Conservation (phyloP, 352 stramenopile species). For the Aphanomyces cochlioides region DNA sequence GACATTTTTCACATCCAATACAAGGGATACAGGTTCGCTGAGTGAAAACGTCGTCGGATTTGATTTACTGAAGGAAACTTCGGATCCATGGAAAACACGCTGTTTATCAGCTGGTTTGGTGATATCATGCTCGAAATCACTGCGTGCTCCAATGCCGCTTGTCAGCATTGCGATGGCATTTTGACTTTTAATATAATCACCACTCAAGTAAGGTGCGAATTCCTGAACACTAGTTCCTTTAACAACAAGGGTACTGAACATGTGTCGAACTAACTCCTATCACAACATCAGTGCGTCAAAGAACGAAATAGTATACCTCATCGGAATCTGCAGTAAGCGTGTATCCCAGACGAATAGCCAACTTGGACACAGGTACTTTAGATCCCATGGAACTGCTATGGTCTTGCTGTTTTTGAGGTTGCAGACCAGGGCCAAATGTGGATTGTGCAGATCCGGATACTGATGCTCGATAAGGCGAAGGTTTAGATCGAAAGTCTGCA, state of each 20-base stretch:
- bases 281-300: not conserved
- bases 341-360: conserved; percentile 1
- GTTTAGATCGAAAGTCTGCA: too few species aligned
- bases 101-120: not conserved
- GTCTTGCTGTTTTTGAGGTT: too few species aligned
- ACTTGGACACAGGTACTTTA: not conserved
- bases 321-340: not conserved
- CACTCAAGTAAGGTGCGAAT: conserved; percentile 12
- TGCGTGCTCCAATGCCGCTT: conserved; percentile 4
- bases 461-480: too few species aligned
- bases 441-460: too few species aligned
- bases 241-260: not conserved
- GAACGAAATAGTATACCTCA: conserved; percentile 6
- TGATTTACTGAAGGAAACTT: conserved; percentile 44
- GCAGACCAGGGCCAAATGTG: too few species aligned
- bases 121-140: conserved; percentile 20
- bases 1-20: conserved; percentile 47
- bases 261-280: conserved; percentile 10
- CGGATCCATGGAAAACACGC: conserved; percentile 17
- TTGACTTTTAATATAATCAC: not conserved
- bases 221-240: not conserved
- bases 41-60: conserved; percentile 44
- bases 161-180: conserved; percentile 16
- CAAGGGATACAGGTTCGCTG: conserved; percentile 42
- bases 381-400: too few species aligned